These are phyloP conservation scores for Uromyces viciae-fabae DNA, from an alignment of 1,284 basidiomycete species.

Conservation along the genomic window DNA sequence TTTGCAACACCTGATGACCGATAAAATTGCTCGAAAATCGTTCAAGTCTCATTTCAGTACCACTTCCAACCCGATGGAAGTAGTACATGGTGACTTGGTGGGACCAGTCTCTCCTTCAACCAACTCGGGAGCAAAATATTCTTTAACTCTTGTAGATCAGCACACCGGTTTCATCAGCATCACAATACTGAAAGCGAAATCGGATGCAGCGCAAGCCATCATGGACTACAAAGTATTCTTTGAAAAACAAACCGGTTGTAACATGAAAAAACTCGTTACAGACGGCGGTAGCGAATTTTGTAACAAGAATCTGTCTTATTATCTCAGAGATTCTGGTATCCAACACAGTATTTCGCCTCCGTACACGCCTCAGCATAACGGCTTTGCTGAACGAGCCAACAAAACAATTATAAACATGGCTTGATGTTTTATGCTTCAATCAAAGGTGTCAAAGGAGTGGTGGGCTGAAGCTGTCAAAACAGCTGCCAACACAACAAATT, in stretches of 20 bases:
- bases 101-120: background rate
- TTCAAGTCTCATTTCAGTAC: background rate
- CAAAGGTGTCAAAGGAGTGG: background rate
- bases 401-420: background rate
- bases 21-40: background rate
- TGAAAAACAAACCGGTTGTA: background rate
- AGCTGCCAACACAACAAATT: background rate
- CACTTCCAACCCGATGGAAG: background rate
- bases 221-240: background rate
- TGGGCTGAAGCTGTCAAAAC: background rate
- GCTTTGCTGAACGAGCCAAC: background rate
- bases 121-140: background rate
- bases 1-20: no score
- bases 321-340: background rate
- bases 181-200: background rate
- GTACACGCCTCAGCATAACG: slow-evolving; percentile 3
- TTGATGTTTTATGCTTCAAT: background rate
- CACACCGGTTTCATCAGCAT: background rate
- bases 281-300: background rate
- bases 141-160: background rate
- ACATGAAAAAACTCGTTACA: background rate
- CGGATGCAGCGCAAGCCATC: background rate
- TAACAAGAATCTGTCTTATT: background rate
- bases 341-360: background rate
- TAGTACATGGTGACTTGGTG: background rate